Percentiles rank a stretch among this genome's conserved stretches.
These are phyloP conservation scores for Fusarium albosuccineum DNA, from an alignment of 2,329 filamentous ascomycete species.

Conservation along the genomic window DNA sequence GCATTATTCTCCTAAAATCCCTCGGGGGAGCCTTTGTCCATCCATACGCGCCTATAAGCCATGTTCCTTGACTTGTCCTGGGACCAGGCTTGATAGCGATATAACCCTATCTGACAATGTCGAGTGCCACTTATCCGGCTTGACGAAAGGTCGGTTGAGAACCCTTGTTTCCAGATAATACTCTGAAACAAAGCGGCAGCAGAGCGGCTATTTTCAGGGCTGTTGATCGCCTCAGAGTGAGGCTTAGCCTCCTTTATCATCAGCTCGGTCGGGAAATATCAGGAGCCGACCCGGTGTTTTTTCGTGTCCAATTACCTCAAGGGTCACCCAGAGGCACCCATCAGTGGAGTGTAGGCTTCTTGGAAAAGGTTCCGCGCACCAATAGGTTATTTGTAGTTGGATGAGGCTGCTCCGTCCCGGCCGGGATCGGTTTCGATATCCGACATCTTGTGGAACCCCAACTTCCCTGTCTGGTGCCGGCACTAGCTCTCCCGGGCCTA, in stretches of 20 bases:
- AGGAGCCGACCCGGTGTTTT: background rate
- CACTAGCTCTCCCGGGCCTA: background rate
- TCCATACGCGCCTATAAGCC: background rate
- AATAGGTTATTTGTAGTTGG: conserved; percentile 6
- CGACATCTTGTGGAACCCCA: conserved; percentile 1
- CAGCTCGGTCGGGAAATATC: background rate
- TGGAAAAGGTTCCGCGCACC: conserved; percentile 1
- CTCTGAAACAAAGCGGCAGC: background rate
- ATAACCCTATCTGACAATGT: background rate
- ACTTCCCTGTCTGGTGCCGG: background rate
- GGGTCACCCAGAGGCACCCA: background rate
- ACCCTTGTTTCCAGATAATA: background rate
- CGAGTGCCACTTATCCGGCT: too few relatives aligned
- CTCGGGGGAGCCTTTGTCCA: background rate
- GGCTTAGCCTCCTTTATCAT: background rate
- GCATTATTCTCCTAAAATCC: background rate
- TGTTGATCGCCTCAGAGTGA: background rate
- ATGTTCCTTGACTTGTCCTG: background rate
- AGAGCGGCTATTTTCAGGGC: background rate
- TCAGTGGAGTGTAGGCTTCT: conserved; percentile 1
- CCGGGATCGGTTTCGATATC: conserved; percentile 7
- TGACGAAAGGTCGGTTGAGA: background rate
- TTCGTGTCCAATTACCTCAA: background rate
- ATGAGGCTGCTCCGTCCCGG: background rate
- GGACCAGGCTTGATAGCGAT: background rate